Evolutionary conservation across 1,139 yeast genomes (phyloP).

Genomic region (Hyphopichia pseudoburtonii): DNA sequence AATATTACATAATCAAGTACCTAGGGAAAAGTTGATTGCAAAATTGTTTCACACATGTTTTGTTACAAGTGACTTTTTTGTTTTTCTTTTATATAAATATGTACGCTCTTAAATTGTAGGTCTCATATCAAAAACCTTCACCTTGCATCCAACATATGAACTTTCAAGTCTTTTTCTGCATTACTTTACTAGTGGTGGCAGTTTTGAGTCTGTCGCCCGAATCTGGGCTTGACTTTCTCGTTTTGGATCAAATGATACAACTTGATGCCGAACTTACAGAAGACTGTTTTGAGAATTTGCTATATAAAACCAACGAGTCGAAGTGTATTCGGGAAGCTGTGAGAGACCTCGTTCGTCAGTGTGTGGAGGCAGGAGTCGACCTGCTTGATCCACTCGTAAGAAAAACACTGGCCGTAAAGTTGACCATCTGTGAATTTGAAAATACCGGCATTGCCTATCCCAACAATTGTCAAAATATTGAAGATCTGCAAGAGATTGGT

Average conservation of each 20-base stretch:
- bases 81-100: no score
- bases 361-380: conserved; percentile 32
- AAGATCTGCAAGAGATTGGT: conserved; percentile 14
- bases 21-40: background rate
- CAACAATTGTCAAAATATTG: conserved; percentile 21
- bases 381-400: conserved; percentile 26
- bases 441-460: conserved; percentile 43
- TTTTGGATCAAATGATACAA: background rate
- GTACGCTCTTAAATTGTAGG: no score
- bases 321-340: conserved; percentile 30
- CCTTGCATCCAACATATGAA: no score
- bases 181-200: background rate
- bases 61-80: background rate
- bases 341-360: conserved; percentile 22
- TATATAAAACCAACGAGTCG: conserved; percentile 6
- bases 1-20: background rate
- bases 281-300: background rate
- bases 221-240: background rate
- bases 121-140: no score
- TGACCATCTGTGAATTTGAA: conserved; percentile 57
- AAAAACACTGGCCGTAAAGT: conserved; percentile 44
- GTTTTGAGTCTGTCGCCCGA: background rate
- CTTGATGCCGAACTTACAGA: background rate
- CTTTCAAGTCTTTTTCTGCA: background rate
- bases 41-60: background rate